Conservation (phyloP, 164 flowering plant species). For the Aristolochia fimbriata region DNA sequence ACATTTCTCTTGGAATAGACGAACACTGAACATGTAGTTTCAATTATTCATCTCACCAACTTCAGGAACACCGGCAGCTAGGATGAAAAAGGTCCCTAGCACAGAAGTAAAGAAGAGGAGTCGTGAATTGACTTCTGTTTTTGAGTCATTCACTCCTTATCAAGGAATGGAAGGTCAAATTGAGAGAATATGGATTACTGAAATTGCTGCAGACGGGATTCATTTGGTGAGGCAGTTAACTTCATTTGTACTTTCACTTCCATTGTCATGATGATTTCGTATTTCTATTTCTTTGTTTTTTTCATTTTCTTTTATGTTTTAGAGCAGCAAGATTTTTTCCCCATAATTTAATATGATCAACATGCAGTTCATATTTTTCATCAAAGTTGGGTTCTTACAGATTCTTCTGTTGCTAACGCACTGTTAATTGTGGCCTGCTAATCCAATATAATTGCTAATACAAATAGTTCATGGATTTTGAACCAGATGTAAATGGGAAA, state of each 20-base stretch:
- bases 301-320: neutral
- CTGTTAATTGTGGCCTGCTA: too few species aligned
- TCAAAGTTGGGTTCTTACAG: too few species aligned
- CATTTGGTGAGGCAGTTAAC: slow-evolving; percentile 60
- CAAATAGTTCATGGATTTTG: too few species aligned
- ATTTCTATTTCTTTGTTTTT: neutral
- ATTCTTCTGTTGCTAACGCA: too few species aligned
- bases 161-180: slow-evolving; percentile 78
- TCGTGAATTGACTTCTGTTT: slow-evolving; percentile 85
- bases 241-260: neutral
- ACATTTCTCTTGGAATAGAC: neutral
- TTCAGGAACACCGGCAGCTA: slow-evolving; percentile 97
- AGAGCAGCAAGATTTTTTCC: neutral
- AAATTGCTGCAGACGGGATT: slow-evolving; percentile 77
- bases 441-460: too few species aligned
- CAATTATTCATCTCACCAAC: neutral
- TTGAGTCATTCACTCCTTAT: slow-evolving; percentile 90
- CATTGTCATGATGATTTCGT: neutral
- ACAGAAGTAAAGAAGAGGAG: slow-evolving; percentile 79
- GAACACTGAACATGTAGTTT: neutral
- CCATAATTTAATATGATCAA: too few species aligned
- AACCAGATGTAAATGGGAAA: too few species aligned
- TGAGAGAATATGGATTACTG: slow-evolving; percentile 95
- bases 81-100: slow-evolving; percentile 96
- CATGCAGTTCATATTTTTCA: too few species aligned